Base-by-base conservation (phyloP, 2,329 filamentous ascomycete species). In the Colletotrichum lentis region DNA sequence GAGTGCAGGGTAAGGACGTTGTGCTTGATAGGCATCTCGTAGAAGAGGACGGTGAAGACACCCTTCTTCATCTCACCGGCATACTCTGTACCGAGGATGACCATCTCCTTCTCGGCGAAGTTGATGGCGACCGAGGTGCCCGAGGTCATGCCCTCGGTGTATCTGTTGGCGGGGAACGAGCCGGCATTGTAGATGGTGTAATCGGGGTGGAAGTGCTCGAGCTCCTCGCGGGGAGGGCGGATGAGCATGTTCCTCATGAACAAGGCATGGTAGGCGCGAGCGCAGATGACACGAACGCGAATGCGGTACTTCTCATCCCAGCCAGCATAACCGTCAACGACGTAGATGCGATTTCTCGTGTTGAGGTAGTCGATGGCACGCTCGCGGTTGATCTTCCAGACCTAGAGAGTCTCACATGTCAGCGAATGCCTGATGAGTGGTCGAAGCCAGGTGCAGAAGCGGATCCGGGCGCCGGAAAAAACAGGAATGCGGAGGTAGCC, bases 211-310 rank as follows among this genome's bases (percentile, higher is more conserved):
- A 99, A 99, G 83, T 93, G 89, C 85, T 97, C 91, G 63, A 99
- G 90, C 86, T 99, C 94, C 83, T 96, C 92, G 71, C 88, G 88
- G 61, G 90, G 86, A 71, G 96, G 96, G 75, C 96, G 92, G 85
- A 99, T 99, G 78, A 99, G 91, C 96, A 99, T 99, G 88, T 99
- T 99, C 79, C 94, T 93, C 96, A 99, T 99, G 90, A 99, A 99
- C 73, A 99, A 89, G 71, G 96, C 96, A 88, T 99, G 96, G 88
- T 99, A 99, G 82, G 96, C 96, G 79, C 96, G 94, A 73, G 96
- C 96, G 84, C 96, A 99, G 78, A 99, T 94, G 72, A 99, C 95
- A 77, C 96, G 94, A 76, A 99, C 96, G 77, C 90, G 92, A 84
- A 99, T 98, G 74, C 94, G 89, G 87, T 99, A 99, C 81, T 96